Base-by-base conservation (phyloP, 2,329 filamentous ascomycete genomes). In the Fusarium avenaceum region DNA sequence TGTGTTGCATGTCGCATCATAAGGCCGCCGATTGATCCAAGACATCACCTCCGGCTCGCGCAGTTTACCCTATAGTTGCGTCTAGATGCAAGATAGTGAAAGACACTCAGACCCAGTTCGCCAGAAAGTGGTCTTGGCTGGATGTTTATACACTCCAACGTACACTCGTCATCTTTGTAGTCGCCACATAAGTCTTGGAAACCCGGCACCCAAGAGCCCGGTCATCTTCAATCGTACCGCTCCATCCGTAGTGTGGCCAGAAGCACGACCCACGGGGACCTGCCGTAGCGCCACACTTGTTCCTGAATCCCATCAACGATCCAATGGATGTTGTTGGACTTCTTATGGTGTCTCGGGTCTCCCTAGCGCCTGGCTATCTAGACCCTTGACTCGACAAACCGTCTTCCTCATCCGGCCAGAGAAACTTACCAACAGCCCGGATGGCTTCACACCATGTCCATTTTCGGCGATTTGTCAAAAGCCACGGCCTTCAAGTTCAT, bases 381-480 rank as follows among this genome's bases (percentile, higher is more conserved):
- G 52, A 24, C 40, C 24, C 35, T 20, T 43, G 40, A 26, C 55
- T 38, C 17, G 17, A 44, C 30, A 49, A 24, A n/a, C 40, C 14
- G 44, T 64, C 38, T 47, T 64, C 61, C 61, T 42, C 22, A 69
- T 69, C 66, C 57, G 57, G 66, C 26, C 52, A 56, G 45, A 15
- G 15, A 46, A 49, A 20, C 43, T 42, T 53, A 50, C 67, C 39
- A 63, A 33, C 17, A 39, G 44, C 20, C 19, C 24, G 32, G 39
- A 54, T 35, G 54, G 40, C 53, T 50, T 58, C 52, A 44, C 13
- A 24, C 50, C 35, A 58, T 38, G 7, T 28, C 63, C 57, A 35
- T 64, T 67, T 53, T 67, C 57, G 57, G 66, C 40, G 50, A 40
- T 30, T 67, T 45, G 38, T 63, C 57, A 59, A 43, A 44, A 70